These are phyloP conservation scores for Kodamaea jinghongensis DNA, from an alignment of 805 yeast species.

Conservation along the genomic window DNA sequence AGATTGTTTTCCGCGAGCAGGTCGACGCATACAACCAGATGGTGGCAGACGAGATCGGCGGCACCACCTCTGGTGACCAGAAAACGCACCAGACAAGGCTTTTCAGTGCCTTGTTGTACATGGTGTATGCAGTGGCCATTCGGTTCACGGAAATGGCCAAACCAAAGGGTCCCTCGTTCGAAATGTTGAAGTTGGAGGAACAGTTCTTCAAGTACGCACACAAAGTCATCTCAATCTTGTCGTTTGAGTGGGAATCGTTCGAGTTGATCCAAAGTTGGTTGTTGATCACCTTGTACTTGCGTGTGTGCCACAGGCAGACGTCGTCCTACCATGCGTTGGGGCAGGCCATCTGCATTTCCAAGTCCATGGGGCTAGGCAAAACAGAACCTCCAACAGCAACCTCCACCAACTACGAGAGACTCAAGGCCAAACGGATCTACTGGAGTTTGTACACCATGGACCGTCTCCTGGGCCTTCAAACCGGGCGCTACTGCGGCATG, in stretches of 20 bases:
- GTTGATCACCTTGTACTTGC: conserved; percentile 32
- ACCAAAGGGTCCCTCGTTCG: conserved; percentile 27
- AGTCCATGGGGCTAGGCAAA: conserved; percentile 35
- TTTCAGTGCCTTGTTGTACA: conserved; percentile 49
- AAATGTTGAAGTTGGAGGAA: conserved; percentile 29
- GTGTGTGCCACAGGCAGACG: conserved; percentile 39
- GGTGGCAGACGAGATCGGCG: conserved; percentile 5
- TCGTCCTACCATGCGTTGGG: conserved; percentile 33
- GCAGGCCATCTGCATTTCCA: conserved; percentile 35
- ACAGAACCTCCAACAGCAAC: conserved; percentile 15
- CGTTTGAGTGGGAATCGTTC: conserved; percentile 43
- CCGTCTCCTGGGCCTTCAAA: conserved; percentile 49
- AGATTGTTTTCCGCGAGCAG: conserved; percentile 52
- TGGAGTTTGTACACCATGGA: conserved; percentile 57
- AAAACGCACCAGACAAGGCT: conserved; percentile 40
- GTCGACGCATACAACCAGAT: conserved; percentile 21
- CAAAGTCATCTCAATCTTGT: conserved; percentile 28
- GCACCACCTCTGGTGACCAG: conserved; percentile 5
- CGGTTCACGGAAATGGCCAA: conserved; percentile 47
- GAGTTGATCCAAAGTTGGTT: conserved; percentile 44
- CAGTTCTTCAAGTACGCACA: conserved; percentile 33
- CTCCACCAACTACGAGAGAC: conserved; percentile 38
- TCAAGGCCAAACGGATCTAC: conserved; percentile 51
- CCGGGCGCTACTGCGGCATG: conserved; percentile 44
- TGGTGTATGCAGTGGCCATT: conserved; percentile 49